phyloP scores from a whole-genome alignment of 2,329 filamentous ascomycete genomes.

The Annulohypoxylon truncatum region DNA sequence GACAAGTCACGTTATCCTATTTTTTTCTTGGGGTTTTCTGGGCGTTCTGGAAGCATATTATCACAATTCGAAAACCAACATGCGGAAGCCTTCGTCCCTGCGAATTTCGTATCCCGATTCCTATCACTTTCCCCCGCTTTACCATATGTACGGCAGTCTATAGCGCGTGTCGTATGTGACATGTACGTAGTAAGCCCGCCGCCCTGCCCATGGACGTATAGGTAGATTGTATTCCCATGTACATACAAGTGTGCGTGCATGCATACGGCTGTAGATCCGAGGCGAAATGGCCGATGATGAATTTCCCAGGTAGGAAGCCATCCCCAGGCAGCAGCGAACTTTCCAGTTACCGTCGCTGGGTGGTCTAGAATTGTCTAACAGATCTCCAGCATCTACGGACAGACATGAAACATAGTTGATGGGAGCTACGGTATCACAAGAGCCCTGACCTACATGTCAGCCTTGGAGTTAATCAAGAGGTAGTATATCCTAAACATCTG shows the following conservation, averaged over 20 bases:
- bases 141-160: constrained; percentile 9
- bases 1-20: constrained; percentile 4
- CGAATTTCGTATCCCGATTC: constrained; percentile 14
- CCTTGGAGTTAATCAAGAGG: neutral
- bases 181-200: constrained; percentile 28
- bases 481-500: neutral
- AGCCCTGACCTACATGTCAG: neutral
- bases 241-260: neutral
- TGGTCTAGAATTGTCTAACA: neutral
- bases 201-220: neutral
- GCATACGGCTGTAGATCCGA: constrained; percentile 33
- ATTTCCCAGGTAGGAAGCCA: neutral
- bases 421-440: neutral
- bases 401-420: constrained; percentile 2
- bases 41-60: constrained; percentile 15
- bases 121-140: constrained; percentile 12
- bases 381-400: neutral
- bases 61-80: neutral
- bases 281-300: constrained; percentile 20
- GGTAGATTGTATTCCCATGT: neutral
- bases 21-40: neutral
- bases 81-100: constrained; percentile 13
- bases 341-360: constrained; percentile 7
- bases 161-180: neutral
- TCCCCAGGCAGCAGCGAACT: constrained; percentile 29